These are phyloP conservation scores for Tylopilus plumbeoviolaceoides DNA, from an alignment of 768 basidiomycete species.

Conservation along the genomic window DNA sequence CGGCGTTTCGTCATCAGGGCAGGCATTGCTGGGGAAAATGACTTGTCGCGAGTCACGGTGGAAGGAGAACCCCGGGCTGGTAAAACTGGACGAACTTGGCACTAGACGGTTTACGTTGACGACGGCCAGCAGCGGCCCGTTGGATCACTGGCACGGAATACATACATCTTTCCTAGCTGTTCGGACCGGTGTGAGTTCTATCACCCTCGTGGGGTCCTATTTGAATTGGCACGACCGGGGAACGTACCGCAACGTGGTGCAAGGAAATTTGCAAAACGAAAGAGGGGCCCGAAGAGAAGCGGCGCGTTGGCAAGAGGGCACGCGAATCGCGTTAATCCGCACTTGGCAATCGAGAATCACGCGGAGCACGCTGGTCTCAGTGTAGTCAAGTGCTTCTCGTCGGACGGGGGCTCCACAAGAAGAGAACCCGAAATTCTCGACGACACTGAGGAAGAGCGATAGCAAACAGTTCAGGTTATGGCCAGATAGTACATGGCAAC, in stretches of 20 bases:
- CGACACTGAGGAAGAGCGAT: neutral
- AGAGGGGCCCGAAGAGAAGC: neutral
- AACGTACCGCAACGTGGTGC: neutral
- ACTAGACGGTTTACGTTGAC: neutral
- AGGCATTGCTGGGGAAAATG: neutral
- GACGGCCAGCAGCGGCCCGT: neutral
- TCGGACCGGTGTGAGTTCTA: conserved; percentile 4
- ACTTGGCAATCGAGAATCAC: conserved; percentile 1
- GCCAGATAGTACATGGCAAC: neutral
- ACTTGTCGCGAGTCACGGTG: neutral
- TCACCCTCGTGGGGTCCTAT: neutral
- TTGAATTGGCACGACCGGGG: neutral
- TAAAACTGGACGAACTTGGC: neutral
- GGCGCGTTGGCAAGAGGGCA: neutral
- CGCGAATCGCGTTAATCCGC: conserved; percentile 1
- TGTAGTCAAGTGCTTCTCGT: no score
- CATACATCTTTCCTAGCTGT: conserved; percentile 5
- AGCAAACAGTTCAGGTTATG: conserved; percentile 1
- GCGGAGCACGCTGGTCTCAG: no score
- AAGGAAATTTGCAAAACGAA: neutral
- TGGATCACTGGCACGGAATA: neutral
- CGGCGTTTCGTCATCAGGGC: neutral
- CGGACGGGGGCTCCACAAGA: neutral
- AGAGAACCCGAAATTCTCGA: neutral
- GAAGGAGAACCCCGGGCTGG: neutral